phyloP scores from a whole-genome alignment of 1,139 yeast genomes.

The Hemisphaericaspora subhashii region DNA sequence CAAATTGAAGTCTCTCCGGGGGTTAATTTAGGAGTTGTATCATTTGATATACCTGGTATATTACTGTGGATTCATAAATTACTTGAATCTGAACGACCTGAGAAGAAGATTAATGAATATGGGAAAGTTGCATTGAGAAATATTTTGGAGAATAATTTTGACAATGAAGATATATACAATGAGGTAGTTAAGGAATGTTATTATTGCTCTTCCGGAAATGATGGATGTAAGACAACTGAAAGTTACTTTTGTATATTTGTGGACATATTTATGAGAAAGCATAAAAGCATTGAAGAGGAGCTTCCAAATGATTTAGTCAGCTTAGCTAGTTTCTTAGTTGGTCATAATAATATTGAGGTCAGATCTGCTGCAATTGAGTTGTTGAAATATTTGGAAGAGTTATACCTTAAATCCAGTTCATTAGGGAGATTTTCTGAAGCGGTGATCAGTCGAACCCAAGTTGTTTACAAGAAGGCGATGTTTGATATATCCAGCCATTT shows the following conservation, averaged over 20 bases:
- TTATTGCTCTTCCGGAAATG: conserved; percentile 41
- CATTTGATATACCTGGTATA: conserved; percentile 70
- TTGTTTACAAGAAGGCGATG: conserved; percentile 75
- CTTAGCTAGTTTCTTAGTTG: conserved; percentile 66
- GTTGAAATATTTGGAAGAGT: conserved; percentile 54
- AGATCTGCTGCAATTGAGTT: conserved; percentile 64
- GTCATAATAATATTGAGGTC: conserved; percentile 60
- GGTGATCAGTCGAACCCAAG: conserved; percentile 64
- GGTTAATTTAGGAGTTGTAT: conserved; percentile 46
- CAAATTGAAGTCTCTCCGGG: conserved; percentile 38
- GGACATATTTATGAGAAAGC: conserved; percentile 49
- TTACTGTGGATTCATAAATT: conserved; percentile 79
- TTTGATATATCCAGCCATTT: conserved; percentile 66
- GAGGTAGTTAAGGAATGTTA: conserved; percentile 74
- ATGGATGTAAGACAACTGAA: conserved; percentile 52
- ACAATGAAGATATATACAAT: conserved; percentile 54
- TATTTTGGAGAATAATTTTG: conserved; percentile 59
- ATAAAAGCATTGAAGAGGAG: conserved; percentile 33
- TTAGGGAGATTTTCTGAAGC: conserved; percentile 57
- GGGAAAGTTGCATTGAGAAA: conserved; percentile 77
- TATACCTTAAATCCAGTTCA: conserved; percentile 45
- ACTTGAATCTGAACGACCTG: conserved; percentile 48
- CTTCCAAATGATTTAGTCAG: conserved; percentile 61
- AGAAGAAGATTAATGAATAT: conserved; percentile 58
- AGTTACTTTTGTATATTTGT: conserved; percentile 73